Base-by-base conservation (phyloP, 2,329 filamentous ascomycete species). In the Xylaria sp. region DNA sequence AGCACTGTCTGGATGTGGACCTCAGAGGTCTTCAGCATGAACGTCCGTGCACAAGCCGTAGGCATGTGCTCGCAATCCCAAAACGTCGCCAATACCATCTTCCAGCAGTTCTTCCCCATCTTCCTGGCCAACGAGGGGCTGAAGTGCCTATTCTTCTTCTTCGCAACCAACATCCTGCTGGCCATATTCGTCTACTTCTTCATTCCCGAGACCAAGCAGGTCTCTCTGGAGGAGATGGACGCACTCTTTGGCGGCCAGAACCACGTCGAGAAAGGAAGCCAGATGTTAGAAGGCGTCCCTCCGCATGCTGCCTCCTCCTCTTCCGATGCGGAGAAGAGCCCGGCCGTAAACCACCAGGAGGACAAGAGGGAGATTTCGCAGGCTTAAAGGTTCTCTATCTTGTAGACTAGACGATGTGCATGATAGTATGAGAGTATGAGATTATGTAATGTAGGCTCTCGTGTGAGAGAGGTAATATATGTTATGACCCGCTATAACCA, bases 1-100 rank as follows among this genome's bases (percentile, higher is more conserved):
- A 70, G 68, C 2, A 91, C 89, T 4, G 87, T 88, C 20, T 92
- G 90, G 89, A 91, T 91, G 76, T 91, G 87, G 86, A 91, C 89
- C 0, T 84, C 88, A 2, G 89, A 91, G 72, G 82, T 91, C 67
- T 91, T 91, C 81, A 88, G 85, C 62, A 90, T 90, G 86, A 91
- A 91, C 77, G 87, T 91, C n/a, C 88, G 89, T 66, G 88, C 89
- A 5, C 89, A 91, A 76, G 89, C 89, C 41, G 88, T 91, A 15
- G 89, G 89, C 63, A 91, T 91, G 89, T 88, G 80, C 68, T 83
- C 81, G 43, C 83, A 88, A 74, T 86, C 82, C 69, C 86, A 88
- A 70, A 88, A 91, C 75, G 86, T 91, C 60, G 88, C 88, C 76
- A 90, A 91, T 78, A 84, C 85, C 65, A 86, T 91, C 72, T 87